Conservation (phyloP, 2,329 filamentous ascomycete species). For the Fusarium coffeatum region DNA sequence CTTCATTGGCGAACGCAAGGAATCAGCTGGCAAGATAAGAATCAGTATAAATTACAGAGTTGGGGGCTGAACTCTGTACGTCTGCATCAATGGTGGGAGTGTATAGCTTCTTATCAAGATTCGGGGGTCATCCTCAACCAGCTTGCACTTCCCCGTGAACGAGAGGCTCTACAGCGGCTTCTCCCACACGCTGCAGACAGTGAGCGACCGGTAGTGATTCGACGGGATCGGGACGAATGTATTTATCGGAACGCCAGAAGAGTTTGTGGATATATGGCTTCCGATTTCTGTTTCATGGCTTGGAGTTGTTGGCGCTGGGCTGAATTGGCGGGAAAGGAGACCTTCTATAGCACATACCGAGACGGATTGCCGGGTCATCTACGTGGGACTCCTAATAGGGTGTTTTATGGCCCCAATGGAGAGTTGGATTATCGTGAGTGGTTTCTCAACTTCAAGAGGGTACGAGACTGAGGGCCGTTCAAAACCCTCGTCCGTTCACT, state of each 20-base stretch:
- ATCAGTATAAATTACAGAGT: fast-evolving
- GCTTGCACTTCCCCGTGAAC: background rate
- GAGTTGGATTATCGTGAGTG: no score
- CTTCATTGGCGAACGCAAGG: background rate
- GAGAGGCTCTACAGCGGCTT: background rate
- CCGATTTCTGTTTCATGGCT: background rate
- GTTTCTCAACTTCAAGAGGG: no score
- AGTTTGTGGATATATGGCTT: background rate
- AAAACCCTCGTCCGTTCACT: no score
- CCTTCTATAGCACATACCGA: no score
- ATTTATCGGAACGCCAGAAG: background rate
- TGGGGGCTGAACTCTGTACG: background rate
- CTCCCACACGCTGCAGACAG: background rate
- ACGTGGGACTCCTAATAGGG: fast-evolving
- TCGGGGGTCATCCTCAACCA: background rate
- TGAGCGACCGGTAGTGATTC: background rate
- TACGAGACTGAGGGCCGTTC: no score
- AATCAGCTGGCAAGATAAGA: background rate
- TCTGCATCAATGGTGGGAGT: background rate
- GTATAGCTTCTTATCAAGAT: background rate
- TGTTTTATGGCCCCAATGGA: no score
- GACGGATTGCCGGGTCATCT: no score
- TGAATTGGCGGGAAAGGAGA: no score
- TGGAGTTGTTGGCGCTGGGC: background rate
- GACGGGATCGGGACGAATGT: background rate